phyloP scores from a whole-genome alignment of 2,329 filamentous ascomycete genomes.

The Aspergillus eucalypticola region DNA sequence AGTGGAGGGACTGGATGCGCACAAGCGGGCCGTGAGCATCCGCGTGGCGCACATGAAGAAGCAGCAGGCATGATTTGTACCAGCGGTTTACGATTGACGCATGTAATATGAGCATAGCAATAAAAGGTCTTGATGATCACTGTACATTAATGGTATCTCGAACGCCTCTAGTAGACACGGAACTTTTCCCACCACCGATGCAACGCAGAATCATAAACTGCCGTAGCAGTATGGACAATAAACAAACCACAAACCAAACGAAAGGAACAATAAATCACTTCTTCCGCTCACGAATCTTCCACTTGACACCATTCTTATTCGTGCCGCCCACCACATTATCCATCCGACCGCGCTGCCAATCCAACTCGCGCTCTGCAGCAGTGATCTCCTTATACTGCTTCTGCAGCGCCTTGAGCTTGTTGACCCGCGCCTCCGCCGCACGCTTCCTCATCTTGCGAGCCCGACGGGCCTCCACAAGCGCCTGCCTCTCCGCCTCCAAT shows the following conservation, averaged over 20 bases:
- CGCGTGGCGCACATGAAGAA: constrained; percentile 53
- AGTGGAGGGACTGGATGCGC: constrained; percentile 92
- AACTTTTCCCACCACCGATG: constrained; percentile 20
- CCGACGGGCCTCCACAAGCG: constrained; percentile 38
- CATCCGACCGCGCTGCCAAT: constrained; percentile 63
- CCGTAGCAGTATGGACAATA: neutral
- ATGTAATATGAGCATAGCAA: constrained; percentile 12
- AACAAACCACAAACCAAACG: neutral
- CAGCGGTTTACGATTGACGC: constrained; percentile 12
- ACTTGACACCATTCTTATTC: constrained; percentile 65
- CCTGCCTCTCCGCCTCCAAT: constrained; percentile 45
- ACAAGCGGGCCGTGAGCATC: constrained; percentile 72
- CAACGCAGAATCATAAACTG: constrained; percentile 17
- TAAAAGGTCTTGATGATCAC: constrained; percentile 13
- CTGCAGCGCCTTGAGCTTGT: constrained; percentile 54
- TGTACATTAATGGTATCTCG: constrained; percentile 23
- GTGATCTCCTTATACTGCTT: constrained; percentile 57
- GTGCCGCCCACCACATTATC: constrained; percentile 60
- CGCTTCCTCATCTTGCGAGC: constrained; percentile 51
- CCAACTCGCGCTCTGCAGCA: constrained; percentile 57
- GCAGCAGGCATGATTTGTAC: constrained; percentile 18
- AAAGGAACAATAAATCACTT: constrained; percentile 21
- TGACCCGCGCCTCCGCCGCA: constrained; percentile 50
- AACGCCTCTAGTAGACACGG: constrained; percentile 13
- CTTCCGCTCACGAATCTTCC: constrained; percentile 65